phyloP scores from a whole-genome alignment of 1,139 yeast genomes.

The Arxiozyma bovina region DNA sequence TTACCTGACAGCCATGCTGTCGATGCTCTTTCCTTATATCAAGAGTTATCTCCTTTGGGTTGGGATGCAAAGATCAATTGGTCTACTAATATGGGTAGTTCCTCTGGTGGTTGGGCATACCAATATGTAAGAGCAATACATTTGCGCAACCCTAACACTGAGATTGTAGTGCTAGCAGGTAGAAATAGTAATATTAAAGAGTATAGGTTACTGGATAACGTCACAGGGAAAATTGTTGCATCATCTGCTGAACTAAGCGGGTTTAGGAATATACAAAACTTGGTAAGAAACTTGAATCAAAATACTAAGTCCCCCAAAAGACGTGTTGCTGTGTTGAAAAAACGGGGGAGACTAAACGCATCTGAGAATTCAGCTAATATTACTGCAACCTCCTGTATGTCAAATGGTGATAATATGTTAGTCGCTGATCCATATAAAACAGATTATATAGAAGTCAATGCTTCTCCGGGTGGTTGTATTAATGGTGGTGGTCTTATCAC shows the following conservation, averaged over 20 bases:
- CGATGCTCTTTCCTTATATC: conserved; percentile 5
- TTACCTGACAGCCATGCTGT: conserved; percentile 14
- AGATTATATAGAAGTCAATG: conserved; percentile 92
- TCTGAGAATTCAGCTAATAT: neutral
- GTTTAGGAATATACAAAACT: conserved; percentile 85
- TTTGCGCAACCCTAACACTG: conserved; percentile 19
- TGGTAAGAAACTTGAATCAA: conserved; percentile 68
- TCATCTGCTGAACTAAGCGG: conserved; percentile 80
- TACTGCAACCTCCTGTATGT: neutral
- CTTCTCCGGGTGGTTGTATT: conserved; percentile 95
- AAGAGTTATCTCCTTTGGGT: conserved; percentile 19
- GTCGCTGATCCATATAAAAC: conserved; percentile 55
- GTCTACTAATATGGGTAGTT: conserved; percentile 68
- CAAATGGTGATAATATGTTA: neutral
- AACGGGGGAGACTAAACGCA: conserved; percentile 4
- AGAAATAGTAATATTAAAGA: conserved; percentile 73
- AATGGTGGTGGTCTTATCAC: conserved; percentile 85
- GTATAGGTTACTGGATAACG: conserved; percentile 40
- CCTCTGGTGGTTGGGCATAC: conserved; percentile 82
- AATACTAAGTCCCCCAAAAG: conserved; percentile 7
- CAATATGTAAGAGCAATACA: conserved; percentile 44
- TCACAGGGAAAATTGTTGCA: conserved; percentile 37
- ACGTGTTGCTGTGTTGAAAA: conserved; percentile 13
- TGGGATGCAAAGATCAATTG: conserved; percentile 41
- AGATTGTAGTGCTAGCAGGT: conserved; percentile 39